Conservation (phyloP, 2,329 filamentous ascomycete species). For the Sclerotinia glacialis region DNA sequence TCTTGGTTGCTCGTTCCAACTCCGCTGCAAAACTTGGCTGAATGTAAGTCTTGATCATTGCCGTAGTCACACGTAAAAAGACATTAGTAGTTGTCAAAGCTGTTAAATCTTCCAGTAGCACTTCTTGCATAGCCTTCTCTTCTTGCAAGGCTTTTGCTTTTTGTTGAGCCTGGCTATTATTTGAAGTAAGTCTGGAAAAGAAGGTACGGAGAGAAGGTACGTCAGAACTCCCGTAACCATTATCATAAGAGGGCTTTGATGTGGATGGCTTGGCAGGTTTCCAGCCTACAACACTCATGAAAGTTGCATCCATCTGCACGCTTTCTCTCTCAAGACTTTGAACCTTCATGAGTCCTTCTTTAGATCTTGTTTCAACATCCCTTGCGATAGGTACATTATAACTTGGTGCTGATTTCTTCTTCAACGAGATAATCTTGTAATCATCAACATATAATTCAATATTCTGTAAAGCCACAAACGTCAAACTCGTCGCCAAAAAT, state of each 20-base stretch:
- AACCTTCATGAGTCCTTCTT: constrained; percentile 86
- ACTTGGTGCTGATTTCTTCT: constrained; percentile 82
- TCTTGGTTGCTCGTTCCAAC: constrained; percentile 93
- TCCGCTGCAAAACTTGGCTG: constrained; percentile 72
- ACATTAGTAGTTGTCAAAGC: constrained; percentile 72
- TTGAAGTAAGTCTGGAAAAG: constrained; percentile 72
- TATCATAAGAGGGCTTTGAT: constrained; percentile 35
- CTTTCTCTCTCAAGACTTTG: constrained; percentile 77
- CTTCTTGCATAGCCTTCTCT: constrained; percentile 60
- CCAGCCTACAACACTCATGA: constrained; percentile 86
- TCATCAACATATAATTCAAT: constrained; percentile 92
- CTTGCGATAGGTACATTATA: constrained; percentile 68
- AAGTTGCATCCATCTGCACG: constrained; percentile 86
- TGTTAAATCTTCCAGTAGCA: constrained; percentile 68
- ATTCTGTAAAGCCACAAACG: constrained; percentile 83
- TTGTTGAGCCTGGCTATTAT: constrained; percentile 49
- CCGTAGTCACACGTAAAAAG: constrained; percentile 84
- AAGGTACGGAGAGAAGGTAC: constrained; percentile 70
- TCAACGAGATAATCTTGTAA: constrained; percentile 72
- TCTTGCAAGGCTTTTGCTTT: constrained; percentile 59
- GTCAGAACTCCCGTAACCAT: constrained; percentile 49
- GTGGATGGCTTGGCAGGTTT: constrained; percentile 54
- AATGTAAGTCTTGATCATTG: constrained; percentile 75
- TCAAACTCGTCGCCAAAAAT: constrained; percentile 91
- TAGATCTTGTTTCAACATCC: constrained; percentile 77